These are phyloP conservation scores for Odonthalia washingtoniensis DNA, from an alignment of 31 red algal species.

Conservation along the genomic window DNA sequence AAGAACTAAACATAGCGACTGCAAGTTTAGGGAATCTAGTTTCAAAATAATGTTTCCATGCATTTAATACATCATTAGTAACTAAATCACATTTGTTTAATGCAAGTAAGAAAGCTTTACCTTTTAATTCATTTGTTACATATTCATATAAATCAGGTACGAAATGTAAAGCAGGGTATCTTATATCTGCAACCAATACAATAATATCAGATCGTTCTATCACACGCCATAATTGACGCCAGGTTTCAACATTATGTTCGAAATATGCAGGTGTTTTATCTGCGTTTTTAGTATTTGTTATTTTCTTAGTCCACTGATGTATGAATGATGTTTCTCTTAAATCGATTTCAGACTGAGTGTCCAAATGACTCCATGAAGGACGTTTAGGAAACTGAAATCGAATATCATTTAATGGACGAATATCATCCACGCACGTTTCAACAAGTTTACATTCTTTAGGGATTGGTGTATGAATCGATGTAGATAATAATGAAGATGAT, in stretches of 20 bases:
- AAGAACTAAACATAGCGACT: conserved; percentile 74
- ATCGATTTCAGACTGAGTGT: conserved; percentile 43
- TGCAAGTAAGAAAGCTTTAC: conserved; percentile 76
- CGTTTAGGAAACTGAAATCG: conserved; percentile 49
- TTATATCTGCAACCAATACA: conserved; percentile 73
- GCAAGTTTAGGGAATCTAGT: conserved; percentile 47
- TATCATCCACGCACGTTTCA: conserved; percentile 24
- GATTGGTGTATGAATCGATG: background rate
- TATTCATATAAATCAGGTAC: conserved; percentile 67
- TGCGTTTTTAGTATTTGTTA: conserved; percentile 1
- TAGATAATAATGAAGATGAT: background rate
- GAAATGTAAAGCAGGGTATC: conserved; percentile 74
- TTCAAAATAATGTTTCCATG: conserved; percentile 74
- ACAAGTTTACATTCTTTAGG: background rate
- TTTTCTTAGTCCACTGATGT: conserved; percentile 39
- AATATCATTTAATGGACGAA: conserved; percentile 38
- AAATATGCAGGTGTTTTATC: conserved; percentile 59
- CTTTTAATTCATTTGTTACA: conserved; percentile 52
- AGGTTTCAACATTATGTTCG: conserved; percentile 80
- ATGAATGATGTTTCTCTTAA: conserved; percentile 43
- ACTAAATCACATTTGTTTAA: conserved; percentile 81
- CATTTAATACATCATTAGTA: conserved; percentile 35
- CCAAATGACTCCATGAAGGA: conserved; percentile 57
- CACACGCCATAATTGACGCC: conserved; percentile 81
- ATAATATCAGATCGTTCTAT: conserved; percentile 73